phyloP scores from a whole-genome alignment of 768 basidiomycete genomes.

The Nidularia pulvinata region DNA sequence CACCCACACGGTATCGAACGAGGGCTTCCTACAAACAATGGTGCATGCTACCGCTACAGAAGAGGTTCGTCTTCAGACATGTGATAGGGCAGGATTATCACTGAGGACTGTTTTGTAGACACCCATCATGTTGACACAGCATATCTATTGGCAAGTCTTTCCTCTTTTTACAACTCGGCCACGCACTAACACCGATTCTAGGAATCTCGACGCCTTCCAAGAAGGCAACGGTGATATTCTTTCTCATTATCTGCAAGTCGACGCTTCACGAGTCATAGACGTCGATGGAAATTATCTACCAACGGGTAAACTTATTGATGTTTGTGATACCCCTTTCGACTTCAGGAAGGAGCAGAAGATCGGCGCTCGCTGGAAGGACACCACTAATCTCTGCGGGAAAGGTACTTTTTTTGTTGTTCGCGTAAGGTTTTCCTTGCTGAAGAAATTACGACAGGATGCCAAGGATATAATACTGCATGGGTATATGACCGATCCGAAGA shows the following conservation, averaged over 20 bases:
- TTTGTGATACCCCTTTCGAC: conserved; percentile 31
- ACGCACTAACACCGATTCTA: conserved; percentile 7
- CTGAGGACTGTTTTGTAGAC: conserved; percentile 25
- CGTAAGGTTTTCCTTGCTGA: background rate
- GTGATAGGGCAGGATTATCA: background rate
- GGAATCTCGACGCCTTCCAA: conserved; percentile 56
- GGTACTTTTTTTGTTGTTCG: conserved; percentile 12
- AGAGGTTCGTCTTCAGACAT: conserved; percentile 19
- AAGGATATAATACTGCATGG: conserved; percentile 51
- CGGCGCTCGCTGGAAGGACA: conserved; percentile 30
- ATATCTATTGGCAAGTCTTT: conserved; percentile 45
- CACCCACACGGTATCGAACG: conserved; percentile 44
- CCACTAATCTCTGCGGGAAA: conserved; percentile 19
- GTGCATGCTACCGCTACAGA: conserved; percentile 47
- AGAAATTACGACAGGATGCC: conserved; percentile 26
- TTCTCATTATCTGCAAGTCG: conserved; percentile 7
- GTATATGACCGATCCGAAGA: conserved; percentile 38
- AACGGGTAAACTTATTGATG: conserved; percentile 15
- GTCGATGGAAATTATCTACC: conserved; percentile 34
- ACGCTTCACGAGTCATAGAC: conserved; percentile 25
- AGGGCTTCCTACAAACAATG: conserved; percentile 36
- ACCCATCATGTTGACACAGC: conserved; percentile 57
- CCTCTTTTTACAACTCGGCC: background rate
- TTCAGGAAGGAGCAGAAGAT: conserved; percentile 31
- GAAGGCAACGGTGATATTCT: conserved; percentile 29